phyloP scores from a whole-genome alignment of 768 basidiomycete genomes.

The Phanerochaete sordida region DNA sequence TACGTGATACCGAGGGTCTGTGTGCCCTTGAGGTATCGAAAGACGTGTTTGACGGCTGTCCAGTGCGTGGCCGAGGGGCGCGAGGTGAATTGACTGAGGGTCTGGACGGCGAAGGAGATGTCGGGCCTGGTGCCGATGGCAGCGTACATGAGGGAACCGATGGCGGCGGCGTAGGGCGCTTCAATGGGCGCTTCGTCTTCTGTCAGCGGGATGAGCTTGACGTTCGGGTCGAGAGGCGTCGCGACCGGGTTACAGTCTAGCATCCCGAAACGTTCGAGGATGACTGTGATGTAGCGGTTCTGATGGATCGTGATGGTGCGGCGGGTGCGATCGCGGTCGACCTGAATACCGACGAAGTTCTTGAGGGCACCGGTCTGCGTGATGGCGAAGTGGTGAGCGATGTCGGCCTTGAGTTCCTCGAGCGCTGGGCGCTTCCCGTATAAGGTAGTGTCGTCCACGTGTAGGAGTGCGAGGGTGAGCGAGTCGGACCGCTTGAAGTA shows the following conservation, averaged over 20 bases:
- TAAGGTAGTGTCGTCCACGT: conserved; percentile 30
- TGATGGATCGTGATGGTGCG: conserved; percentile 26
- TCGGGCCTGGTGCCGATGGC: conserved; percentile 31
- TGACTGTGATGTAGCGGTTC: conserved; percentile 15
- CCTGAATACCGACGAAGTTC: conserved; percentile 29
- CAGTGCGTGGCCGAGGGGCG: conserved; percentile 30
- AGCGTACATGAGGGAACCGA: conserved; percentile 27
- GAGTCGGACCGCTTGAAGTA: background rate
- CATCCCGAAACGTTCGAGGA: conserved; percentile 26
- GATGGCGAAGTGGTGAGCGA: conserved; percentile 16
- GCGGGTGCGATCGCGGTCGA: conserved; percentile 20
- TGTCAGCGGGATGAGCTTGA: conserved; percentile 17
- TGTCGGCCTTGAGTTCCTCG: conserved; percentile 16
- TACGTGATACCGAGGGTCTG: conserved; percentile 21
- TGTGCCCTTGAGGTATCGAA: conserved; percentile 35
- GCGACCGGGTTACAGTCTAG: conserved; percentile 25
- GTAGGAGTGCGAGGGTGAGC: conserved; percentile 19
- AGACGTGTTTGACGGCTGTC: conserved; percentile 33
- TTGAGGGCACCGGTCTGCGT: conserved; percentile 21
- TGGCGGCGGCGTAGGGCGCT: conserved; percentile 16
- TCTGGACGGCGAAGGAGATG: conserved; percentile 25
- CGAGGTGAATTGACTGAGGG: conserved; percentile 21
- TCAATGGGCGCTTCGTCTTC: background rate
- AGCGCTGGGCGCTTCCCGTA: background rate
- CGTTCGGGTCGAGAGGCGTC: conserved; percentile 30